phyloP scores from a whole-genome alignment of 306 rosid species.

The Rosa chinensis region DNA sequence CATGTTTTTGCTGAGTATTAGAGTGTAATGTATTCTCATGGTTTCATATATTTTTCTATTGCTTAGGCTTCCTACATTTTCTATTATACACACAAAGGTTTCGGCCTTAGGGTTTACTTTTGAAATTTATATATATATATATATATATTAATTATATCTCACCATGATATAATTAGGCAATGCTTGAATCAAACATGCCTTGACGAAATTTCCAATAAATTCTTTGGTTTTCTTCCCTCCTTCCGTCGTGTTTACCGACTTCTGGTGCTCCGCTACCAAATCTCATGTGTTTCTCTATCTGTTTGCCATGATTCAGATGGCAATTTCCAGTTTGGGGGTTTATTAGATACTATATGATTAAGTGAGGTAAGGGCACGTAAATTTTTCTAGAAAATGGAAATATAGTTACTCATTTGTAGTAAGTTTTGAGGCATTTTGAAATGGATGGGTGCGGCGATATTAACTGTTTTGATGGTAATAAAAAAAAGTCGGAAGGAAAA shows the following conservation, averaged over 20 bases:
- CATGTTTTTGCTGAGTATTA: conserved; percentile 15
- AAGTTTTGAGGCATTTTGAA: background rate
- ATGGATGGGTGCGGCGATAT: conserved; percentile 1
- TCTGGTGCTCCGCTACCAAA: background rate
- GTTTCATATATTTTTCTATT: background rate
- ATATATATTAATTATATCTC: background rate
- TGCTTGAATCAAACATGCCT: background rate
- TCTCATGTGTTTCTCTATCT: background rate
- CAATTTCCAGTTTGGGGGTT: background rate
- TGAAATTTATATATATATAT: background rate
- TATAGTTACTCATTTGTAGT: background rate
- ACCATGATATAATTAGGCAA: background rate
- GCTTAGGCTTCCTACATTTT: background rate
- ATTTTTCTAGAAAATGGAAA: background rate
- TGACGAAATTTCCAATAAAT: background rate
- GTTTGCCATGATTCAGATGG: background rate
- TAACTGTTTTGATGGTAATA: background rate
- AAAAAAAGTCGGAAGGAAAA: background rate
- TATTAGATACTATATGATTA: background rate
- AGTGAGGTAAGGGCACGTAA: background rate
- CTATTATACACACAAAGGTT: background rate
- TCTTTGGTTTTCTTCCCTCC: background rate
- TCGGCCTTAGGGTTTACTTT: background rate
- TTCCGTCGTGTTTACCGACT: too few species aligned
- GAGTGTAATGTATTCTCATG: background rate